Conservation (phyloP, 192 early-diverging fungal genomes). For the Endogone sp. region DNA sequence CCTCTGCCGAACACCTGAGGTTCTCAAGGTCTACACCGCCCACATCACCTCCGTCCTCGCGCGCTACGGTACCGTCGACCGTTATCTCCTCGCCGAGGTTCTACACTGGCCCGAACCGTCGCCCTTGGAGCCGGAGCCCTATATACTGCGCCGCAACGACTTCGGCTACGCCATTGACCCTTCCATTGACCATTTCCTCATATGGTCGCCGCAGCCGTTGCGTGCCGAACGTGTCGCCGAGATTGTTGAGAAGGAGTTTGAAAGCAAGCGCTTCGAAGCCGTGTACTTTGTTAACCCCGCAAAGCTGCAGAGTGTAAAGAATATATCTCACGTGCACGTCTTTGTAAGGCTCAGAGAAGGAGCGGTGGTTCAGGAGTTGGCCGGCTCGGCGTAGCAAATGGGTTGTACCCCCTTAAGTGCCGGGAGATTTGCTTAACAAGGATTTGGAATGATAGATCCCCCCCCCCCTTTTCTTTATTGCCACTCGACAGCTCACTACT, state of each 20-base stretch:
- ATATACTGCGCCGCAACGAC: conserved; percentile 26
- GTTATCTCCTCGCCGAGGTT: conserved; percentile 16
- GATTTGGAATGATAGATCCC: too few species aligned
- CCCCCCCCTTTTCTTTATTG: too few species aligned
- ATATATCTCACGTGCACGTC: conserved; percentile 26
- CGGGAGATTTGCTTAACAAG: too few species aligned
- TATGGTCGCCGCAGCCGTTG: conserved; percentile 18
- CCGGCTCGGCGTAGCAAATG: too few species aligned
- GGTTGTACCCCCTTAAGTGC: too few species aligned
- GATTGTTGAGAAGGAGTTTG: conserved; percentile 14
- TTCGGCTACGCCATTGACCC: conserved; percentile 18
- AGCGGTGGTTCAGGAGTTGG: too few species aligned
- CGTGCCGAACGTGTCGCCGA: conserved; percentile 4
- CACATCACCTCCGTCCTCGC: too few species aligned
- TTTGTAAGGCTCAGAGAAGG: too few species aligned
- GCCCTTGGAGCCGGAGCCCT: not conserved
- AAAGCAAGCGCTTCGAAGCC: conserved; percentile 8
- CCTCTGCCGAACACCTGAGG: too few species aligned
- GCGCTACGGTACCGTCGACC: conserved; percentile 25
- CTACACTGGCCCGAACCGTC: conserved; percentile 6
- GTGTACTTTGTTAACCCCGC: conserved; percentile 28
- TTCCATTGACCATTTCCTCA: conserved; percentile 16
- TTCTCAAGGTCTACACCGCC: too few species aligned
- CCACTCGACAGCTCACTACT: too few species aligned
- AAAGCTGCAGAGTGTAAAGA: conserved; percentile 26